Evolutionary conservation across 208 protist species (phyloP).

Genomic region (Trypanosoma vivax): DNA sequence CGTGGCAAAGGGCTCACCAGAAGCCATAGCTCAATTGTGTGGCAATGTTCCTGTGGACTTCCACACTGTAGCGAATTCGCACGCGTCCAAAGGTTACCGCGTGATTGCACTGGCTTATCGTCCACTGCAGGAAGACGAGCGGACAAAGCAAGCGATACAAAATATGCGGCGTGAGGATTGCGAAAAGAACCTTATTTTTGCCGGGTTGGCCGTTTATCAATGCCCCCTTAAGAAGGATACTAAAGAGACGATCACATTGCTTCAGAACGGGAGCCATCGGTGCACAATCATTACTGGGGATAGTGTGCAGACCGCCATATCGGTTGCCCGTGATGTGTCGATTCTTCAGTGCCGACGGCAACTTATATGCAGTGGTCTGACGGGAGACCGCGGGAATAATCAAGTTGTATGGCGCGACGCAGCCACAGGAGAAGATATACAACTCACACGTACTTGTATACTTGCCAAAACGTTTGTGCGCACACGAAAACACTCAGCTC

Average conservation of each 20-base stretch:
- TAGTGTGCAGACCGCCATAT: slow-evolving; percentile 95
- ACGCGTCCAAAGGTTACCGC: slow-evolving; percentile 88
- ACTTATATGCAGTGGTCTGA: slow-evolving; percentile 39
- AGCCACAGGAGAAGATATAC: slow-evolving; percentile 28
- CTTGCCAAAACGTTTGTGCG: slow-evolving; percentile 56
- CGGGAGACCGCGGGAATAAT: slow-evolving; percentile 11
- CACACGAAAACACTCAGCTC: slow-evolving; percentile 23
- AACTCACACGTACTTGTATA: slow-evolving; percentile 20
- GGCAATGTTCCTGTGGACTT: slow-evolving; percentile 72
- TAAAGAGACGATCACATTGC: slow-evolving; percentile 66
- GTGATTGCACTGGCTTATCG: slow-evolving; percentile 96
- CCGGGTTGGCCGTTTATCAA: slow-evolving; percentile 94
- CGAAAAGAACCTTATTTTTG: slow-evolving; percentile 92
- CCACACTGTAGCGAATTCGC: slow-evolving; percentile 68
- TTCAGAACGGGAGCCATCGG: slow-evolving; percentile 77
- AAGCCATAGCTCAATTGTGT: slow-evolving; percentile 90
- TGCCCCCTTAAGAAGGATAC: slow-evolving; percentile 94
- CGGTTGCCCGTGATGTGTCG: slow-evolving; percentile 90
- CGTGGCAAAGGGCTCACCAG: slow-evolving; percentile 94
- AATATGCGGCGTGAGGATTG: slow-evolving; percentile 69
- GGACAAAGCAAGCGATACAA: slow-evolving; percentile 35
- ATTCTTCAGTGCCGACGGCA: slow-evolving; percentile 70
- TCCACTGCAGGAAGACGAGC: slow-evolving; percentile 33
- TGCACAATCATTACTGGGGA: slow-evolving; percentile 98
- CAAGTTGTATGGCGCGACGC: slow-evolving; percentile 60